Evolutionary conservation across 164 flowering plant genomes (phyloP).

Genomic region (Annona squamosa): DNA sequence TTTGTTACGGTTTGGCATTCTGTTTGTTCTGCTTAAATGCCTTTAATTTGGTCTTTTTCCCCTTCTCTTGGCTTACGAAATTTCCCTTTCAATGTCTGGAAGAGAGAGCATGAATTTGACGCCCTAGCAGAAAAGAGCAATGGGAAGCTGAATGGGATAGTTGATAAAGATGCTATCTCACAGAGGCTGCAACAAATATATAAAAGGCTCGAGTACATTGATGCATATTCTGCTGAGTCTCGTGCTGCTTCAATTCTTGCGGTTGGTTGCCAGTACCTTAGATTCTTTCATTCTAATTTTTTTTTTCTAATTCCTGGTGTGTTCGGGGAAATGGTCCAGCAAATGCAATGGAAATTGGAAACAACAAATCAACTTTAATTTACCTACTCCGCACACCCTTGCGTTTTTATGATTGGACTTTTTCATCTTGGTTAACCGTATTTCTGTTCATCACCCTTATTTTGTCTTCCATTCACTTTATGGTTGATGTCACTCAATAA

Average conservation of each 20-base stretch:
- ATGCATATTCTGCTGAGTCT: slow-evolving; percentile 89
- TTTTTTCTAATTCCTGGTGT: background rate
- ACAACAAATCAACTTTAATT: too few relatives aligned
- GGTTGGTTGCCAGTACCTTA: slow-evolving; percentile 38
- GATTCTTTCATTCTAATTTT: background rate
- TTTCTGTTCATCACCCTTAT: too few relatives aligned
- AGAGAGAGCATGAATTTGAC: slow-evolving; percentile 70
- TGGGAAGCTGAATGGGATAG: slow-evolving; percentile 31
- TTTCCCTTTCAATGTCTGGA: slow-evolving; percentile 10
- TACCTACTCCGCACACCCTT: too few relatives aligned
- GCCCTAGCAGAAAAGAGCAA: slow-evolving; percentile 30
- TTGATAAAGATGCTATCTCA: slow-evolving; percentile 47
- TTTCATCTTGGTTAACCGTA: too few relatives aligned
- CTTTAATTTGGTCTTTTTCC: background rate
- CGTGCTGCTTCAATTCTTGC: slow-evolving; percentile 98
- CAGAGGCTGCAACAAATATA: slow-evolving; percentile 79
- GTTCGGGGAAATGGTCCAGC: too few relatives aligned
- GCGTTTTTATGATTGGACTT: too few relatives aligned
- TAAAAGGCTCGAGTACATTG: slow-evolving; percentile 81
- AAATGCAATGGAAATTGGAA: too few relatives aligned
- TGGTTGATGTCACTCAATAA: too few relatives aligned
- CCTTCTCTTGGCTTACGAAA: background rate
- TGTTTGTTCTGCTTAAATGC: background rate
- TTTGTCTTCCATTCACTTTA: too few relatives aligned
- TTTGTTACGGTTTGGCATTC: background rate